Conservation (phyloP, 1,284 basidiomycete species). For the Malassezia brasiliensis region DNA sequence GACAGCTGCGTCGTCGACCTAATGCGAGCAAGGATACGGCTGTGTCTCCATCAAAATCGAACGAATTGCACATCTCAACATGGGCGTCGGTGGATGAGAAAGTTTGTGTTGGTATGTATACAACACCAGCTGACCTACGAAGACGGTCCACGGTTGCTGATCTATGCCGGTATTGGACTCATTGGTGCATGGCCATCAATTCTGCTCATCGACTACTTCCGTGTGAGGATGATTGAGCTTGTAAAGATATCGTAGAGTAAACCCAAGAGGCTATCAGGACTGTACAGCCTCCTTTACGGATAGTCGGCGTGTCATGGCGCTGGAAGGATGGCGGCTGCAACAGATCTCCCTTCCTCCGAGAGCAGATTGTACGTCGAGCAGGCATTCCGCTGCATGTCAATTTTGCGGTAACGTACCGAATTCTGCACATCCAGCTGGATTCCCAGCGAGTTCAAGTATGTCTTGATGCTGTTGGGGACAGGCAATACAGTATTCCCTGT, state of each 20-base stretch:
- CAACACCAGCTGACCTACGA: not conserved
- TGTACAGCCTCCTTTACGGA: too few species aligned
- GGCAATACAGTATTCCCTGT: constrained; percentile 66
- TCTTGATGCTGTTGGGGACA: constrained; percentile 60
- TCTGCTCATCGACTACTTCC: constrained; percentile 8
- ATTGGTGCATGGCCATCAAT: constrained; percentile 1
- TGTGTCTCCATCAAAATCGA: too few species aligned
- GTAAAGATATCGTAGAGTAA: not conserved
- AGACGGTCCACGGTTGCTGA: not conserved
- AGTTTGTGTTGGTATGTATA: constrained; percentile 1
- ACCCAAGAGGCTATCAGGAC: too few species aligned
- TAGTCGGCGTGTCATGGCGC: not conserved
- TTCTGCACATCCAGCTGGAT: constrained; percentile 85
- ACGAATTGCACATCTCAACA: not conserved
- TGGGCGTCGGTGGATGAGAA: not conserved
- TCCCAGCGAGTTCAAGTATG: constrained; percentile 64
- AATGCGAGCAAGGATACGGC: too few species aligned
- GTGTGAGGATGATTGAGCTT: constrained; percentile 3
- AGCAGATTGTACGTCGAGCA: constrained; percentile 86
- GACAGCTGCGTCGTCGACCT: too few species aligned
- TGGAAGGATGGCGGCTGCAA: constrained; percentile 82
- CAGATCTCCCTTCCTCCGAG: constrained; percentile 76
- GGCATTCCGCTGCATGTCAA: constrained; percentile 62
- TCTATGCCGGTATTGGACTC: constrained; percentile 12
- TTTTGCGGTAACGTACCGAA: constrained; percentile 57